These are phyloP conservation scores for Aspergillus brasiliensis DNA, from an alignment of 2,329 filamentous ascomycete species.

Conservation along the genomic window DNA sequence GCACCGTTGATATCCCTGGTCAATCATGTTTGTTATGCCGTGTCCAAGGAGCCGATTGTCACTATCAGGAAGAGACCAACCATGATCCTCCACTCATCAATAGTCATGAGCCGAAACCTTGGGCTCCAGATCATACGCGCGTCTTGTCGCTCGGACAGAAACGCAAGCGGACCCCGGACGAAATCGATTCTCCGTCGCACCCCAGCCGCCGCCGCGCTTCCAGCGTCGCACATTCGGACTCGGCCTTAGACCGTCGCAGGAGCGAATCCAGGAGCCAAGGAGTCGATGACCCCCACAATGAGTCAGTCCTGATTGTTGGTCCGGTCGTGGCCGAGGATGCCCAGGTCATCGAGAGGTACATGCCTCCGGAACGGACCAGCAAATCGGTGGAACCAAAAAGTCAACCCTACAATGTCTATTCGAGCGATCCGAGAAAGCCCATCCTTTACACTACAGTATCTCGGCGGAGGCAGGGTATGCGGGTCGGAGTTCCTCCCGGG, in stretches of 20 bases:
- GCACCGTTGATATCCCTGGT: slow-evolving; percentile 58
- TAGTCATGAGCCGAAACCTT: slow-evolving; percentile 30
- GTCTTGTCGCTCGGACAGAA: slow-evolving; percentile 33
- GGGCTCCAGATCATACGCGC: slow-evolving; percentile 31
- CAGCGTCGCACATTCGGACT: slow-evolving; percentile 28
- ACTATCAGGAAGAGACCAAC: slow-evolving; percentile 51
- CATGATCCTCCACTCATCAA: slow-evolving; percentile 29
- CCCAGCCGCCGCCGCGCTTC: slow-evolving; percentile 22
- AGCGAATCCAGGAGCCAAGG: slow-evolving; percentile 36
- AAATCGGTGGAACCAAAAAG: slow-evolving; percentile 43
- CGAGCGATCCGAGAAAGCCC: slow-evolving; percentile 49
- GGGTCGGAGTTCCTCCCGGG: slow-evolving; percentile 45
- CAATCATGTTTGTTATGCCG: slow-evolving; percentile 60
- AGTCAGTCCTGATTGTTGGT: slow-evolving; percentile 59
- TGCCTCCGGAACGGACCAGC: slow-evolving; percentile 48
- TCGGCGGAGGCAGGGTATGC: slow-evolving; percentile 51
- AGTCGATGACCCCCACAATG: slow-evolving; percentile 42
- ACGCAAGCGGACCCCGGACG: slow-evolving; percentile 39
- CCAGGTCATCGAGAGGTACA: slow-evolving; percentile 62
- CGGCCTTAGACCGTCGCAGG: slow-evolving; percentile 29
- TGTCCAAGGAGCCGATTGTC: slow-evolving; percentile 60
- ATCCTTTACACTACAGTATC: slow-evolving; percentile 54
- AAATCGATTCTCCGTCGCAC: slow-evolving; percentile 23
- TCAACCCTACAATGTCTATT: slow-evolving; percentile 55
- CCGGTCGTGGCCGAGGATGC: slow-evolving; percentile 63